phyloP scores from a whole-genome alignment of 2,329 filamentous ascomycete species.

The Ophiognomonia clavigignenti-juglandacearum region DNA sequence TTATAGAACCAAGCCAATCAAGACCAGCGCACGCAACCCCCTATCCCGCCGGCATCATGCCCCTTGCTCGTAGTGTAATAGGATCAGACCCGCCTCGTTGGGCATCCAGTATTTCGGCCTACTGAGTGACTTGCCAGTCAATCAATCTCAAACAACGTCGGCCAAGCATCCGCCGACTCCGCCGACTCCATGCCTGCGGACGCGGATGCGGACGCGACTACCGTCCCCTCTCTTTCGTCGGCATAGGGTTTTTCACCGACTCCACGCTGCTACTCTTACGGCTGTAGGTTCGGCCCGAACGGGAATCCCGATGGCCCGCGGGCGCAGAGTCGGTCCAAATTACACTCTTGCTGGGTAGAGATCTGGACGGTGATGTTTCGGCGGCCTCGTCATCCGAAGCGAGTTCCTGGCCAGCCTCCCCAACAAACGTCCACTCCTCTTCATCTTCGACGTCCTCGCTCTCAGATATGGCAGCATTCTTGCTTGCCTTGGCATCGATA shows the following conservation, averaged over 20 bases:
- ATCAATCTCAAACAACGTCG: no score
- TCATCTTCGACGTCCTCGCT: conserved; percentile 49
- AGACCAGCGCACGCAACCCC: no score
- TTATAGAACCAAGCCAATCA: neutral
- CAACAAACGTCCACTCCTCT: conserved; percentile 90
- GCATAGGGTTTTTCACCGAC: neutral
- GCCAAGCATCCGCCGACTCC: neutral
- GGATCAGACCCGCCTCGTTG: no score
- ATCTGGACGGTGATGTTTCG: neutral
- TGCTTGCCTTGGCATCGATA: conserved; percentile 61
- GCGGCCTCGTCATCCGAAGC: neutral
- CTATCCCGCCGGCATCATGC: no score
- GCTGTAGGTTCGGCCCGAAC: neutral
- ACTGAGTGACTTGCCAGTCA: no score
- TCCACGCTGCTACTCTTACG: neutral
- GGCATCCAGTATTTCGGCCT: no score
- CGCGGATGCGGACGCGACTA: conserved; percentile 1
- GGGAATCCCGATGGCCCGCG: conserved; percentile 1
- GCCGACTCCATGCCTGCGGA: neutral
- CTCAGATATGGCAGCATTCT: conserved; percentile 35
- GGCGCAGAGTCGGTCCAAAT: conserved; percentile 2
- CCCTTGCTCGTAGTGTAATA: no score
- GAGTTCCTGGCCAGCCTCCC: conserved; percentile 40
- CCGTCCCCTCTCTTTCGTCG: neutral
- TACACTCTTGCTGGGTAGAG: conserved; percentile 2